Conservation (phyloP, 495 filamentous ascomycete genomes). For the Aspergillus sparsus region DNA sequence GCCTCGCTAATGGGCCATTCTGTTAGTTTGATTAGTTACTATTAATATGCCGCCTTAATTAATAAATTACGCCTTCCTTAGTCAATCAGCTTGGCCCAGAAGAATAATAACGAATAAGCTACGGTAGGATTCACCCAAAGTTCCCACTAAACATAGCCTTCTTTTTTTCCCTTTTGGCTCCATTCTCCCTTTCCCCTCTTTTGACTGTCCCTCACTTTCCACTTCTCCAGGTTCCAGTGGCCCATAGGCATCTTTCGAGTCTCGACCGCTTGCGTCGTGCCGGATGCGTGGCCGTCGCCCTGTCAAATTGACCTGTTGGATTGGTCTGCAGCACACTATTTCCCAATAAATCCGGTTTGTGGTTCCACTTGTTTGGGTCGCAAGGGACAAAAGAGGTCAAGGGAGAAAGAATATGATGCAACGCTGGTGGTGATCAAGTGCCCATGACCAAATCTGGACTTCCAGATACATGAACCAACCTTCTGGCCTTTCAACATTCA, state of each 20-base stretch:
- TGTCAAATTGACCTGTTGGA: conserved; percentile 21
- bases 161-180: neutral
- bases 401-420: conserved; percentile 13
- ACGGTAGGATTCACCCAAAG: no score
- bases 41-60: neutral
- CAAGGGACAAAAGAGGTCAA: neutral
- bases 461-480: neutral
- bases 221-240: neutral
- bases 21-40: neutral
- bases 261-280: conserved; percentile 17
- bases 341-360: conserved; percentile 18
- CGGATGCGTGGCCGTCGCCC: conserved; percentile 18
- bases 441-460: neutral
- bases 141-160: no score
- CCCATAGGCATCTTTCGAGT: neutral
- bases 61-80: no score
- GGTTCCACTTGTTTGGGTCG: conserved; percentile 5
- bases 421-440: conserved; percentile 1
- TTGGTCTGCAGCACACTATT: conserved; percentile 11
- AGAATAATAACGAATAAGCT: no score
- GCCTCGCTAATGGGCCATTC: neutral
- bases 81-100: no score
- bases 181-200: neutral
- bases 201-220: neutral
- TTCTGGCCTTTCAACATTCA: neutral